A percentile compares a stretch with the other conserved stretches of the same genome.
Conservation (phyloP, 441 rosid species). For the Isatis lusitanica region DNA sequence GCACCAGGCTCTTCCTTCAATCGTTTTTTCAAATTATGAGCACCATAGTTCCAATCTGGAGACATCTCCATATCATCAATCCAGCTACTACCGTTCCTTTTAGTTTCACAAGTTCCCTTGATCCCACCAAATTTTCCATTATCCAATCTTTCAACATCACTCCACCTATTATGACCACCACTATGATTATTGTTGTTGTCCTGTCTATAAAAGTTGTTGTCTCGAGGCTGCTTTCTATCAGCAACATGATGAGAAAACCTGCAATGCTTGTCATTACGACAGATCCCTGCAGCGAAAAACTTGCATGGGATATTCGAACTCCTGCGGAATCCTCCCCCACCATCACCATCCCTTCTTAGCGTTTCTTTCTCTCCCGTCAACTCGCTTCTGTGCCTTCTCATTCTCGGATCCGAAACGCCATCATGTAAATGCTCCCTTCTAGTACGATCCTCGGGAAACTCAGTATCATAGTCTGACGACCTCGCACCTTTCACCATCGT, state of each 20-base stretch:
- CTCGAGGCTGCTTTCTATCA: slow-evolving; percentile 50
- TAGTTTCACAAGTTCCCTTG: slow-evolving; percentile 40
- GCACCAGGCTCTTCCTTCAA: slow-evolving; percentile 39
- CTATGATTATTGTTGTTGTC: slow-evolving; percentile 40
- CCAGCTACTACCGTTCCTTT: slow-evolving; percentile 48
- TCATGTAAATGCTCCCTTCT: slow-evolving; percentile 38
- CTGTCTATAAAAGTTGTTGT: slow-evolving; percentile 39
- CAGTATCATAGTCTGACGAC: slow-evolving; percentile 37
- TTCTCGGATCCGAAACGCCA: slow-evolving; percentile 35
- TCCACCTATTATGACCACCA: slow-evolving; percentile 48
- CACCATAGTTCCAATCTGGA: slow-evolving; percentile 80
- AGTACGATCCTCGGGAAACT: slow-evolving; percentile 49
- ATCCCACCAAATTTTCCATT: slow-evolving; percentile 24
- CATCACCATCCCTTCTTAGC: slow-evolving; percentile 40
- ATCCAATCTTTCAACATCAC: slow-evolving; percentile 35
- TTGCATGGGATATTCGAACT: slow-evolving; percentile 61
- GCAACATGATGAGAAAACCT: slow-evolving; percentile 70
- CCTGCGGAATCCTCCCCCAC: slow-evolving; percentile 56
- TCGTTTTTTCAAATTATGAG: slow-evolving; percentile 42
- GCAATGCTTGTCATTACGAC: slow-evolving; percentile 78
- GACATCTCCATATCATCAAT: slow-evolving; percentile 79
- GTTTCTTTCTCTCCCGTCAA: slow-evolving; percentile 46
- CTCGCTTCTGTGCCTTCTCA: slow-evolving; percentile 46
- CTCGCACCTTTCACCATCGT: slow-evolving; percentile 41
- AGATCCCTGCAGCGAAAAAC: slow-evolving; percentile 72